Evolutionary conservation across 768 basidiomycete species (phyloP).

Genomic region (Pholiota conissans): DNA sequence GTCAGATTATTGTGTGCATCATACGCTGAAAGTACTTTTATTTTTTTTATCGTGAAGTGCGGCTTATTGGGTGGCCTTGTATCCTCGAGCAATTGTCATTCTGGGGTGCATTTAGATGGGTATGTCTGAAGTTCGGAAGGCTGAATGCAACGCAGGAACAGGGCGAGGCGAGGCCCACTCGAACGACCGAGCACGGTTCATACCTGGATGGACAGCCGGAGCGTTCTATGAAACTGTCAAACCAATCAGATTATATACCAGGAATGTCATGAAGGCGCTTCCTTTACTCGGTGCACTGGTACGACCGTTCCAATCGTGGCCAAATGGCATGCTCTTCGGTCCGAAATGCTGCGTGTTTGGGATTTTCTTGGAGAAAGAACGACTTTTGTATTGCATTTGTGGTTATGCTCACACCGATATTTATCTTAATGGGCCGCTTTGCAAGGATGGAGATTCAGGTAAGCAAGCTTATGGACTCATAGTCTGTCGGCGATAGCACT

Average conservation of each 20-base stretch:
- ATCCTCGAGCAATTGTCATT: no score
- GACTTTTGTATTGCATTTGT: no score
- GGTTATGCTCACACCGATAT: no score
- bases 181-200: background rate
- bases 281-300: conserved; percentile 8
- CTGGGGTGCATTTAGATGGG: no score
- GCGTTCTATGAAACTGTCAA: background rate
- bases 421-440: no score
- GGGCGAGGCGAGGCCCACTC: background rate
- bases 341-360: background rate
- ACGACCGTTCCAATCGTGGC: background rate
- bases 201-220: background rate
- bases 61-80: no score
- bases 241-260: background rate
- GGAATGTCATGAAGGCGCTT: background rate
- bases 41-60: no score
- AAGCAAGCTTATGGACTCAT: no score
- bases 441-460: no score
- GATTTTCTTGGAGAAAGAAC: background rate
- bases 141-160: background rate
- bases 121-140: no score
- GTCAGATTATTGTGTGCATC: no score
- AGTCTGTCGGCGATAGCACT: background rate
- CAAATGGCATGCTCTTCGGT: background rate
- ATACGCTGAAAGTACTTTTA: no score